Percentiles rank a stretch among this genome's conserved stretches.
Evolutionary conservation across 352 stramenopile genomes (phyloP).

Genomic region (Phytophthora citricola): DNA sequence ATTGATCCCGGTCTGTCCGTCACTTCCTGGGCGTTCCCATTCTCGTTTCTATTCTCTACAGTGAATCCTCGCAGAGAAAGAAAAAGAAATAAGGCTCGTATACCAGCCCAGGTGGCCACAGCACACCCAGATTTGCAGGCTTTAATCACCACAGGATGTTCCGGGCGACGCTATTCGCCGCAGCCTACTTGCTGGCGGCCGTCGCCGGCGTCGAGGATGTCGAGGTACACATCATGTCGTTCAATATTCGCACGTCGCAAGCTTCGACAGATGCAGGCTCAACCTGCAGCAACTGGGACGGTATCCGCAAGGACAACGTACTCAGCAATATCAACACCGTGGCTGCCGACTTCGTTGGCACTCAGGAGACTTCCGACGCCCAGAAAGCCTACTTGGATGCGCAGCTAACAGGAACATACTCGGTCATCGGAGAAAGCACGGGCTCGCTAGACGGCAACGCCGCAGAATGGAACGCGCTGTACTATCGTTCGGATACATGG

Average conservation of each 20-base stretch:
- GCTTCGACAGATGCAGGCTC: slow-evolving; percentile 47
- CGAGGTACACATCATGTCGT: slow-evolving; percentile 70
- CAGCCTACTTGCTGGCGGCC: slow-evolving; percentile 22
- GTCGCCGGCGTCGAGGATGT: slow-evolving; percentile 45
- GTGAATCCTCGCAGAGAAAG: slow-evolving; percentile 11
- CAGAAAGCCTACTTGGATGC: slow-evolving; percentile 71
- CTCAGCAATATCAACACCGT: slow-evolving; percentile 60
- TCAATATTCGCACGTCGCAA: slow-evolving; percentile 82
- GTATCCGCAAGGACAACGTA: slow-evolving; percentile 70
- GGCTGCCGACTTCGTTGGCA: slow-evolving; percentile 76
- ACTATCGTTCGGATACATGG: slow-evolving; percentile 71
- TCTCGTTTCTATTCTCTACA: slow-evolving; percentile 24
- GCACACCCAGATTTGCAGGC: slow-evolving; percentile 14
- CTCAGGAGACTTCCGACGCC: slow-evolving; percentile 81
- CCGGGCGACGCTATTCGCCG: slow-evolving; percentile 28
- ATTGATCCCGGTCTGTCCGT: slow-evolving; percentile 19
- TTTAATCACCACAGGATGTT: slow-evolving; percentile 19
- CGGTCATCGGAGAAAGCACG: slow-evolving; percentile 62
- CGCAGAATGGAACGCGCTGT: slow-evolving; percentile 67
- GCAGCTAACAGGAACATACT: slow-evolving; percentile 59
- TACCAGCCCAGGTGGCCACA: not conserved
- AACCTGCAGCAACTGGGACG: slow-evolving; percentile 69
- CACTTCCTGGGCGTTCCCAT: slow-evolving; percentile 23
- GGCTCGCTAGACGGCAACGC: slow-evolving; percentile 70
- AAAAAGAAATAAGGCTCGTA: slow-evolving; percentile 11